Percentiles rank a stretch among this genome's conserved stretches.
Conservation (phyloP, 345 rosid species). For the Hirschfeldia incana region DNA sequence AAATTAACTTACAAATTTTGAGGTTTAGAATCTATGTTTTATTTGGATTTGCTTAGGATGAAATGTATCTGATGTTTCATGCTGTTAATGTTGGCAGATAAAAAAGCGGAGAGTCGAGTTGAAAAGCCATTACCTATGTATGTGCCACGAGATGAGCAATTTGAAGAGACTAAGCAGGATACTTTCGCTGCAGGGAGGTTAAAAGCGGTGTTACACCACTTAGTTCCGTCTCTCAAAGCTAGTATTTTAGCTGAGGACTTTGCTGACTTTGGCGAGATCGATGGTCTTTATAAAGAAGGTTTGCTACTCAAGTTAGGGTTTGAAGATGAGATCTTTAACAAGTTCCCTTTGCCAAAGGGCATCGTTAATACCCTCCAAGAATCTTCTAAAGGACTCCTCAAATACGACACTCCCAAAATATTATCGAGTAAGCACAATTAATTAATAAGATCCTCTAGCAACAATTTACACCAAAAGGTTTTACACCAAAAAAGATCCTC, state of each 20-base stretch:
- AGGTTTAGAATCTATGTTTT: background rate
- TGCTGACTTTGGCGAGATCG: conserved; percentile 69
- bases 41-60: no score
- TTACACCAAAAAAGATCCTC: no score
- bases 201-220: conserved; percentile 74
- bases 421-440: conserved; percentile 67
- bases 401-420: conserved; percentile 82
- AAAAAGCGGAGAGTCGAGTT: conserved; percentile 57
- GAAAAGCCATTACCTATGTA: conserved; percentile 93
- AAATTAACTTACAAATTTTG: background rate
- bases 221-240: conserved; percentile 78
- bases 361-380: conserved; percentile 58
- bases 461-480: no score
- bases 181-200: conserved; percentile 78
- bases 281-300: conserved; percentile 85
- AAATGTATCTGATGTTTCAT: background rate
- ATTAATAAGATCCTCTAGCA: background rate
- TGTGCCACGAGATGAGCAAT: conserved; percentile 94
- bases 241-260: conserved; percentile 75
- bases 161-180: conserved; percentile 75
- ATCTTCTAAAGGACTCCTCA: conserved; percentile 79
- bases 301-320: conserved; percentile 78
- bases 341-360: conserved; percentile 63
- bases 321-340: conserved; percentile 73
- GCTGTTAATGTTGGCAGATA: background rate